Base-by-base conservation (phyloP, 2,329 filamentous ascomycete genomes). In the Ramularia endophylla region DNA sequence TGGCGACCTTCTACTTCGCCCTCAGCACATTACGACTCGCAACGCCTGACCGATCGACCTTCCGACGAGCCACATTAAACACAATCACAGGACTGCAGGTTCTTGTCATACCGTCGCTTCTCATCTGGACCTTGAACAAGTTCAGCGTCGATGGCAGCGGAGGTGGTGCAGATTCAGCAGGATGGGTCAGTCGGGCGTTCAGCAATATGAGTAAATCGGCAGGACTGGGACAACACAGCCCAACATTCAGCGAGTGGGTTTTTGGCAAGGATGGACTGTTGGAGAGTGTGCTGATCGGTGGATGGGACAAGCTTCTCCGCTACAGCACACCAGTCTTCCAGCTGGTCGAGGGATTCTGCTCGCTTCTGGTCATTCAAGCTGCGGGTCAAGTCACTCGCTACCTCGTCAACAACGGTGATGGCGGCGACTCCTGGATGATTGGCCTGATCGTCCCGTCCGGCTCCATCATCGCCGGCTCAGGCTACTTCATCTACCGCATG, bases 341-440 rank as follows among this genome's bases (percentile, higher is more conserved):
- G 68, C 73, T 98, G 7, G 79, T 85, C 38, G 92, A 98, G 65
- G 92, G 92, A 5, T 98, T 98, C 68, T 97, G 92, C 72, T 97
- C 87, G 59, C 70, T 98, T 55, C 70, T 97, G 42, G 89, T 97
- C 51, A 97, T 98, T 43, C 92, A 98, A 66, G 87, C 89, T 13
- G 83, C 86, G 11, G 92, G 92, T 0, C 90, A 95, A 64, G 88
- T 97, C 52, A 94, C 92, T 15, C 78, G 87, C 64, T 97, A 88
- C 83, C 77, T 97, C 20, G 90, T 97, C 41, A 97, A 97, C 67
- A 75, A 85, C 57, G 70, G 71, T 51, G 88, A 90, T 57, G 80
- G 87, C 58, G 94, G 89, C 58, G 92, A 98, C 68, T 94, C 83
- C 48, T 97, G 90, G 92, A 87, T 97, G 79, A 95, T 98, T 54